Conservation (phyloP, 164 flowering plant genomes). For the Vitis riparia region DNA sequence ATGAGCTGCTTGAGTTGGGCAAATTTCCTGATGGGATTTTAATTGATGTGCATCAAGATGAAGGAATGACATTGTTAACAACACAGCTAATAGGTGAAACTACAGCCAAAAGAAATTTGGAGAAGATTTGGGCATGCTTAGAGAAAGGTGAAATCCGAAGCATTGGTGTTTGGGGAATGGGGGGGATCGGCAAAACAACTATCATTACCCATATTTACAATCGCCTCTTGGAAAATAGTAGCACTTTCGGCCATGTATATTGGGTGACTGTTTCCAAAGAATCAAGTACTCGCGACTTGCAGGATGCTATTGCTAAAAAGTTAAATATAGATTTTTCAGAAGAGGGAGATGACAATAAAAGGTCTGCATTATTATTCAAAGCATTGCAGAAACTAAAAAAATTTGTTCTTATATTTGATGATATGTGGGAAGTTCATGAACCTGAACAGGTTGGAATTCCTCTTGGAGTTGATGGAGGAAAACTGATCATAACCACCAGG, state of each 20-base stretch:
- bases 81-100: too few species aligned
- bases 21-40: too few species aligned
- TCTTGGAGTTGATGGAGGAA: conserved; percentile 1
- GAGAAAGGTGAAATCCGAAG: not conserved
- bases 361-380: not conserved
- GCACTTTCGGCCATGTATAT: not conserved
- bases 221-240: not conserved
- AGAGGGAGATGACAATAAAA: not conserved
- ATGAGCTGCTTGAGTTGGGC: too few species aligned
- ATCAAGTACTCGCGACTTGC: not conserved
- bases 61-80: too few species aligned
- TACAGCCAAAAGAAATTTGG: too few species aligned
- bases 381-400: not conserved
- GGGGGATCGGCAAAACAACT: conserved; percentile 16
- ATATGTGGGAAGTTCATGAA: conserved; percentile 4
- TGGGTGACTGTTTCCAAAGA: conserved; percentile 9
- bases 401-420: conserved; percentile 11
- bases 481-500: conserved; percentile 23
- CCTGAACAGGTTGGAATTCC: conserved; percentile 9
- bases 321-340: not conserved
- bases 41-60: too few species aligned
- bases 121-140: not conserved
- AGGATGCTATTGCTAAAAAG: not conserved
- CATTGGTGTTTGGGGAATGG: conserved; percentile 16
- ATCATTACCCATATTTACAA: not conserved